Percentiles rank a stretch among this genome's conserved stretches.
These are phyloP conservation scores for Erythrophleum fordii DNA, from an alignment of 306 rosid species.

Conservation along the genomic window DNA sequence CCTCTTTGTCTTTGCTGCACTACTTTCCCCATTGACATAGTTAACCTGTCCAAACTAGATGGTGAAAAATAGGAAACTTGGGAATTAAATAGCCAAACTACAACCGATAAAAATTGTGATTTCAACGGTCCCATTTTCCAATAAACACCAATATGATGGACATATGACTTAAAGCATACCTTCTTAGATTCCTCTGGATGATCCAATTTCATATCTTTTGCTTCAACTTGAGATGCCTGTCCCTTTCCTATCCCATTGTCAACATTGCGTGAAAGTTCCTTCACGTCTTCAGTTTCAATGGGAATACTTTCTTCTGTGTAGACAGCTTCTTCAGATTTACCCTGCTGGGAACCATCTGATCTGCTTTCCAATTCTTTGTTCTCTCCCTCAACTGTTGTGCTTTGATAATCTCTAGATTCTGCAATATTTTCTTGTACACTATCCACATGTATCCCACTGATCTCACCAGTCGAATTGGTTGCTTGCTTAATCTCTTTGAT, in stretches of 20 bases:
- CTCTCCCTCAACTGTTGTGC: slow-evolving; percentile 45
- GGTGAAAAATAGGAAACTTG: slow-evolving; percentile 26
- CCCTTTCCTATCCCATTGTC: slow-evolving; percentile 47
- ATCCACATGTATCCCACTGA: slow-evolving; percentile 29
- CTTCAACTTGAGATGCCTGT: slow-evolving; percentile 48
- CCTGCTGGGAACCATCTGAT: slow-evolving; percentile 44
- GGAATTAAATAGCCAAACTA: slow-evolving; percentile 5
- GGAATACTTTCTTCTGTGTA: slow-evolving; percentile 41
- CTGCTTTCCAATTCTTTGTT: slow-evolving; percentile 46
- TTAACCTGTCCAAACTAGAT: slow-evolving; percentile 56
- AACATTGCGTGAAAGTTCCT: slow-evolving; percentile 51
- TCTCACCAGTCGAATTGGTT: slow-evolving; percentile 41
- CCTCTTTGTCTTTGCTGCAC: slow-evolving; percentile 61
- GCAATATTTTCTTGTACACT: slow-evolving; percentile 47
- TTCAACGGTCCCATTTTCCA: slow-evolving; percentile 9
- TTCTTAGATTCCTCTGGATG: slow-evolving; percentile 58
- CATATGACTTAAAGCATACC: slow-evolving; percentile 52
- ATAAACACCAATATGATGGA: slow-evolving; percentile 31
- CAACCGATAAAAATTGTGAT: slow-evolving; percentile 21
- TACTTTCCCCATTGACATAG: slow-evolving; percentile 52
- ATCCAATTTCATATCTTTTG: slow-evolving; percentile 48
- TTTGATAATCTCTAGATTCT: slow-evolving; percentile 44
- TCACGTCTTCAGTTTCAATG: slow-evolving; percentile 47
- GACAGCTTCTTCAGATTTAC: slow-evolving; percentile 51
- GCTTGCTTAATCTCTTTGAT: slow-evolving; percentile 40